Evolutionary conservation across 2,329 filamentous ascomycete species (phyloP), one percentile per base, ranked within the genome.

Genomic region (Beauveria caledonica): DNA sequence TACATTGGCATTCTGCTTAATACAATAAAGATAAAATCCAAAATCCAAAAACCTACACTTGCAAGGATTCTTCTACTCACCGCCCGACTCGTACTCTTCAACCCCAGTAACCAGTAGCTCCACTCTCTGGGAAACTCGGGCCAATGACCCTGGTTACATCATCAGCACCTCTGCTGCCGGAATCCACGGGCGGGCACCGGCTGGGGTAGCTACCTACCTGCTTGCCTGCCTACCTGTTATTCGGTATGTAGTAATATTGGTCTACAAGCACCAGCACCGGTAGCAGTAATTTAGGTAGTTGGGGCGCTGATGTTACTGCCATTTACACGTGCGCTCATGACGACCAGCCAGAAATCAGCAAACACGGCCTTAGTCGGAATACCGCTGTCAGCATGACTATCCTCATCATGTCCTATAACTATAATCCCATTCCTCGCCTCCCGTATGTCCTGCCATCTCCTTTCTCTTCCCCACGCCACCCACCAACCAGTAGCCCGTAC

Each of bases 131-230:
- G n/a, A 45, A 27, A n/a, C 39, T 39, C 52, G 23, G 40, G 39
- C 52, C 52, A 55, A 55, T 44, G n/a, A 55, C 15, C 23, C 29
- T 5, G 45, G 45, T 50, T 58, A 49, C 55, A 58, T 58, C 55
- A 58, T 58, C 45, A 42, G 55, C 45, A 39, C 10, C 17, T 39
- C 17, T 40, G 25, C 45, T 27, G 27, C 44, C 54, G 45, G 33
- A 50, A 21, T 48, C 42, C n/a, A 36, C 19, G 45, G 29, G 46
- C 25, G 13, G 25, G 2, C 40, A 25, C 36, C 33, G 46, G 44
- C 15, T 58, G 36, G 36, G 23, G 56, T 44, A 17, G 21, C 17
- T 21, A n/a, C 8, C 27, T 13, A 23, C 19, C 19, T 21, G 13
- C 23, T 4, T 8, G 15, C 23, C 25, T 27, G n/a, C n/a, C 13